Evolutionary conservation across 2,329 filamentous ascomycete genomes (phyloP).

Genomic region (Cordyceps pruinosa): DNA sequence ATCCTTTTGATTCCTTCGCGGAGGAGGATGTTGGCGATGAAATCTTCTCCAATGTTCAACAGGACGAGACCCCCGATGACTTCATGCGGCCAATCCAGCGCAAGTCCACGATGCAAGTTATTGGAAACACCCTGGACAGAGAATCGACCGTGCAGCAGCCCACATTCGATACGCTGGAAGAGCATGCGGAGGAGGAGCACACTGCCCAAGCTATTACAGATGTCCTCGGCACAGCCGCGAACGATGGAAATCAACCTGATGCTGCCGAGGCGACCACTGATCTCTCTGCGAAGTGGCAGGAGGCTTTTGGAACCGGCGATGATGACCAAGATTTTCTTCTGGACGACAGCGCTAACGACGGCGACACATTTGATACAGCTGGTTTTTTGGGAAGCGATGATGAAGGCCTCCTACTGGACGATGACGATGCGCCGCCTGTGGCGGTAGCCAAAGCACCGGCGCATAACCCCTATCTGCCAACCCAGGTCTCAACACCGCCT

Average conservation of each 20-base stretch:
- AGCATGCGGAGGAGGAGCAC: constrained; percentile 21
- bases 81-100: constrained; percentile 43
- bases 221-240: constrained; percentile 18
- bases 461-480: constrained; percentile 14
- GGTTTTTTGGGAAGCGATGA: constrained; percentile 75
- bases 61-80: constrained; percentile 21
- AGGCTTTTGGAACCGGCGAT: constrained; percentile 69
- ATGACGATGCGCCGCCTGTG: constrained; percentile 29
- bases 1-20: constrained; percentile 29
- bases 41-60: constrained; percentile 53
- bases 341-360: constrained; percentile 43
- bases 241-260: constrained; percentile 17
- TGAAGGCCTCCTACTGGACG: constrained; percentile 73
- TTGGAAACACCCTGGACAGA: constrained; percentile 26
- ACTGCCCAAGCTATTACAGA: constrained; percentile 18
- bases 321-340: constrained; percentile 60
- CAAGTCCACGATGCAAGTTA: constrained; percentile 63
- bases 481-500: neutral
- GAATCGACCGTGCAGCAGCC: neutral
- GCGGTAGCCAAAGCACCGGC: neutral
- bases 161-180: neutral
- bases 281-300: constrained; percentile 74
- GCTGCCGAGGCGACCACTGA: constrained; percentile 44
- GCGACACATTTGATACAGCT: constrained; percentile 49
- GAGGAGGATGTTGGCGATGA: constrained; percentile 43